These are phyloP conservation scores for Aspergillus avenaceus DNA, from an alignment of 495 filamentous ascomycete species.

Conservation along the genomic window DNA sequence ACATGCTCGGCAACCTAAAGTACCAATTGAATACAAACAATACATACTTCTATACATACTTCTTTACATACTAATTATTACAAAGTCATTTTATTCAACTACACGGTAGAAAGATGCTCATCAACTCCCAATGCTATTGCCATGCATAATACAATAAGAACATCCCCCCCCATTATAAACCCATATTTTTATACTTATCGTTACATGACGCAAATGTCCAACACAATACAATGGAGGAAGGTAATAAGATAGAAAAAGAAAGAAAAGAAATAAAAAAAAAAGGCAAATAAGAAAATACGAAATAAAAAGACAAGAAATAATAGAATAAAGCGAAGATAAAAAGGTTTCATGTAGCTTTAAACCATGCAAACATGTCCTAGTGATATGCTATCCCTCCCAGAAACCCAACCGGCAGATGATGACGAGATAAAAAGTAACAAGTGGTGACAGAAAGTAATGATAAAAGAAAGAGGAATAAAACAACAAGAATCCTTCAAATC, in stretches of 20 bases:
- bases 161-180: conserved; percentile 13
- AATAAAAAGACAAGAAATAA: too few relatives aligned
- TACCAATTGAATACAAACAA: too few relatives aligned
- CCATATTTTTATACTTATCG: conserved; percentile 40
- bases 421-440: conserved; percentile 30
- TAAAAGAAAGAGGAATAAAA: conserved; percentile 15
- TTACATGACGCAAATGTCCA: conserved; percentile 22
- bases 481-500: conserved; percentile 20
- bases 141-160: neutral
- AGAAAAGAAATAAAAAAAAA: conserved; percentile 14
- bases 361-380: conserved; percentile 23
- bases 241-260: conserved; percentile 8
- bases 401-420: conserved; percentile 32
- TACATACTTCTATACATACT: too few relatives aligned
- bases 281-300: conserved; percentile 10
- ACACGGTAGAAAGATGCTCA: neutral
- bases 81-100: neutral
- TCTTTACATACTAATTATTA: neutral
- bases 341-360: conserved; percentile 17
- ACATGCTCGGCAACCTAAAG: too few relatives aligned
- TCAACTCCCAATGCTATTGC: neutral
- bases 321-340: too few relatives aligned
- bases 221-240: neutral
- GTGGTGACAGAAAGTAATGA: too few relatives aligned
- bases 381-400: conserved; percentile 25